Evolutionary conservation across 164 flowering plant genomes (phyloP).

Genomic region (Stephania yunnanensis): DNA sequence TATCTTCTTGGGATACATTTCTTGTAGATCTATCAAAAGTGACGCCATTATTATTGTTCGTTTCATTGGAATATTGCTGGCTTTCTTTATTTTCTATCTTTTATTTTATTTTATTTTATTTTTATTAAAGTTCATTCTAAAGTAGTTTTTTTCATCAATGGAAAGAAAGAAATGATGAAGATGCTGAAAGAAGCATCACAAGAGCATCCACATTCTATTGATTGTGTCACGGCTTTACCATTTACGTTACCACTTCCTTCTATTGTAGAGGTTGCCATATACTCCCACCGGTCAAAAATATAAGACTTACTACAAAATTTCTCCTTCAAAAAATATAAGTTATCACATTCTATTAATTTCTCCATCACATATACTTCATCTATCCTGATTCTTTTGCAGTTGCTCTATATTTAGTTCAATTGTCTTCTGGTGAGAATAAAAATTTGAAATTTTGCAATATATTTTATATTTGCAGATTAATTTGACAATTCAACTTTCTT

Average conservation of each 20-base stretch:
- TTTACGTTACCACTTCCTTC: not conserved
- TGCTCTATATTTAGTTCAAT: too few species aligned
- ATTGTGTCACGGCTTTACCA: not conserved
- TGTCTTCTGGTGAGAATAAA: too few species aligned
- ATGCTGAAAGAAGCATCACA: not conserved
- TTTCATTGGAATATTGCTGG: not conserved
- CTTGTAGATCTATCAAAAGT: not conserved
- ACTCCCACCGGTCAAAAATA: too few species aligned
- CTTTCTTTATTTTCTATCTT: not conserved
- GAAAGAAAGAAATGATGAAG: not conserved
- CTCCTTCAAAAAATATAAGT: too few species aligned
- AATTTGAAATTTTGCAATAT: too few species aligned
- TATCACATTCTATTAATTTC: too few species aligned
- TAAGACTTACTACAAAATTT: too few species aligned
- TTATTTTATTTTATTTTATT: not conserved
- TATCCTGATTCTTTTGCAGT: too few species aligned
- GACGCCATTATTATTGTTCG: not conserved
- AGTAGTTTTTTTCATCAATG: not conserved
- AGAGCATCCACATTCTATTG: not conserved
- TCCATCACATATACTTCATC: too few species aligned
- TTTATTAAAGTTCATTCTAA: not conserved
- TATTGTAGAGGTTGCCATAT: not conserved
- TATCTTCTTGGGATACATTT: too few species aligned
- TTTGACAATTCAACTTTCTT: not conserved
- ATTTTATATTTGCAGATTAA: too few species aligned